Evolutionary conservation across 108 stramenopile species (phyloP).

Genomic region (Asterionellopsis glacialis): DNA sequence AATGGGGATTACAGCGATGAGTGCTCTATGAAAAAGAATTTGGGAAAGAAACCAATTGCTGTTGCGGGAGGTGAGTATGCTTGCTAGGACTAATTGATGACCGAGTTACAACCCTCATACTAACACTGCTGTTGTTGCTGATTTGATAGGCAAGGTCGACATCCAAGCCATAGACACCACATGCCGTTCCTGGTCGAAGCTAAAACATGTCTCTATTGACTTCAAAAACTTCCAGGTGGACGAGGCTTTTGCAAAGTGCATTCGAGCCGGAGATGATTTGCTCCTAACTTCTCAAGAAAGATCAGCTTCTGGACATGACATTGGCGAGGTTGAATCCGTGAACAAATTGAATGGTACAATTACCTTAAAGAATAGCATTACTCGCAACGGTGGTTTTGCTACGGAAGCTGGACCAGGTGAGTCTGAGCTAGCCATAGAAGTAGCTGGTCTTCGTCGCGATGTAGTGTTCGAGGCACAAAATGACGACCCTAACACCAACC

Average conservation of each 20-base stretch:
- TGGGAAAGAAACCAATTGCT: slow-evolving; percentile 48
- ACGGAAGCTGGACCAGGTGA: background rate
- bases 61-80: slow-evolving; percentile 60
- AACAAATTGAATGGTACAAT: background rate
- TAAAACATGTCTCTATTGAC: background rate
- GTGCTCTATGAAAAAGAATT: slow-evolving; percentile 21
- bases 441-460: slow-evolving; percentile 50
- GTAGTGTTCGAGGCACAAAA: slow-evolving; percentile 46
- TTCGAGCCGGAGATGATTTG: too few relatives aligned
- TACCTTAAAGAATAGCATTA: background rate
- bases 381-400: slow-evolving; percentile 35
- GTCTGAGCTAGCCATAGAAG: slow-evolving; percentile 20
- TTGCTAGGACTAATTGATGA: slow-evolving; percentile 20
- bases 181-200: background rate
- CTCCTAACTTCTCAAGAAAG: too few relatives aligned
- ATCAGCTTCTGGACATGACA: background rate
- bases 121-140: too few relatives aligned
- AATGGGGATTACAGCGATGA: background rate
- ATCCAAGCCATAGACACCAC: too few relatives aligned
- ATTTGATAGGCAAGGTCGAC: too few relatives aligned
- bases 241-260: too few relatives aligned
- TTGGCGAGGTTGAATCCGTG: background rate
- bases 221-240: too few relatives aligned
- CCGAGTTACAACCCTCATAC: too few relatives aligned
- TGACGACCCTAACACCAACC: background rate